A percentile compares a stretch with the other conserved stretches of the same genome.
Conservation (phyloP, 805 yeast species). For the Ascoidea asiatica region DNA sequence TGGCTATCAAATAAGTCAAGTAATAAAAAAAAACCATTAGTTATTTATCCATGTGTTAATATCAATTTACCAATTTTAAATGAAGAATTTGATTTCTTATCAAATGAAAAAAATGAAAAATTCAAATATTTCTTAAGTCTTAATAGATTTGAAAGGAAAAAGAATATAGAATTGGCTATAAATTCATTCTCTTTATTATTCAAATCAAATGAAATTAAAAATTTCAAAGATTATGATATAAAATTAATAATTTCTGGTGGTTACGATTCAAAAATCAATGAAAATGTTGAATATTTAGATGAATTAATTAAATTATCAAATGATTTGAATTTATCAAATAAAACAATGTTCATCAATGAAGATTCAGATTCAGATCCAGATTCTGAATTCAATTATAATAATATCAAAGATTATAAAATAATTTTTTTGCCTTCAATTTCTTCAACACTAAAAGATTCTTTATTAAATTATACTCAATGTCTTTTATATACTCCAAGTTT, state of each 20-base stretch:
- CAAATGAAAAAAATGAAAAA: slow-evolving; percentile 6
- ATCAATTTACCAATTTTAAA: slow-evolving; percentile 13
- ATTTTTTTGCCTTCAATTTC: slow-evolving; percentile 75
- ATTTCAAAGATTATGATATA: slow-evolving; percentile 16
- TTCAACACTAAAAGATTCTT: slow-evolving; percentile 44
- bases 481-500: slow-evolving; percentile 79
- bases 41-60: slow-evolving; percentile 55
- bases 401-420: slow-evolving; percentile 26
- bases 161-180: slow-evolving; percentile 70
- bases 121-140: slow-evolving; percentile 48
- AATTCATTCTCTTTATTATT: slow-evolving; percentile 41
- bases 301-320: slow-evolving; percentile 43
- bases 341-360: slow-evolving; percentile 25
- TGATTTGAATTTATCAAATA: slow-evolving; percentile 27
- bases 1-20: slow-evolving; percentile 16
- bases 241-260: slow-evolving; percentile 82
- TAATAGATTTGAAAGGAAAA: slow-evolving; percentile 82
- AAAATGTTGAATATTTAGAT: slow-evolving; percentile 58
- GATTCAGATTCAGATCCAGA: slow-evolving; percentile 12
- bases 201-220: slow-evolving; percentile 17
- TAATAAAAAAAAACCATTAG: slow-evolving; percentile 15
- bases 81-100: slow-evolving; percentile 1
- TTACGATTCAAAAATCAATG: slow-evolving; percentile 61
- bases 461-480: slow-evolving; percentile 42
- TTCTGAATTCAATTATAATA: slow-evolving; percentile 11